These are phyloP conservation scores for Fusarium nematophilum DNA, from an alignment of 2,329 filamentous ascomycete species.

Conservation along the genomic window DNA sequence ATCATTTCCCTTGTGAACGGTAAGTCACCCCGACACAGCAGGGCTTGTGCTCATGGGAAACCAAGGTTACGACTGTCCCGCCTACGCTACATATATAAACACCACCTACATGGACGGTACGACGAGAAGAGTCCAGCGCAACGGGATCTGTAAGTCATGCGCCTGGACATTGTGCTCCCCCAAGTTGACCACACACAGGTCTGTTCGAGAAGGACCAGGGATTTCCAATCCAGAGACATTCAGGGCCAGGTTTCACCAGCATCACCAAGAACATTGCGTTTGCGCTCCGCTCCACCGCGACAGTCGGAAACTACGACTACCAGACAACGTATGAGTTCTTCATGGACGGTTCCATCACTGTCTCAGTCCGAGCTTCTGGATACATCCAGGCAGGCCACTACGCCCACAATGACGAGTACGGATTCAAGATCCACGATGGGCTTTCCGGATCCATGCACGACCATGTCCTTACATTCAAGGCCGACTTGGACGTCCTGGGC, in stretches of 20 bases:
- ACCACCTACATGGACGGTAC: conserved; percentile 56
- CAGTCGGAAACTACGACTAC: conserved; percentile 67
- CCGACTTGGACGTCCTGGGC: conserved; percentile 63
- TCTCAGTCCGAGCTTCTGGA: conserved; percentile 64
- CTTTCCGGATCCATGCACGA: conserved; percentile 64
- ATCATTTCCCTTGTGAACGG: too few species aligned
- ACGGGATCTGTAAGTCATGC: too few species aligned
- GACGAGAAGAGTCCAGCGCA: too few species aligned
- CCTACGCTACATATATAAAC: conserved; percentile 62
- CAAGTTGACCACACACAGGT: too few species aligned
- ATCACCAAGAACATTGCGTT: conserved; percentile 62
- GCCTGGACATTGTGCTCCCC: too few species aligned
- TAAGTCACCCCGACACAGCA: too few species aligned
- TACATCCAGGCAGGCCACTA: conserved; percentile 65
- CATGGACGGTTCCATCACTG: conserved; percentile 62
- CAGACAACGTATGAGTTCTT: conserved; percentile 63
- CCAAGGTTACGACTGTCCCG: conserved; percentile 65
- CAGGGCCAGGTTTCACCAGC: conserved; percentile 52
- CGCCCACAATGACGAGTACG: conserved; percentile 59
- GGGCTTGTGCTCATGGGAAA: too few species aligned
- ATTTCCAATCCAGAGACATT: conserved; percentile 63
- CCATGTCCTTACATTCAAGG: conserved; percentile 67
- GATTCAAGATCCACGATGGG: conserved; percentile 61
- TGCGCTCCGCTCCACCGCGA: conserved; percentile 58
- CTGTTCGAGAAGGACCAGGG: conserved; percentile 64